A percentile compares a stretch with the other conserved stretches of the same genome.
Evolutionary conservation across 192 early-diverging fungal species (phyloP).

Genomic region (Coemansia sp.): DNA sequence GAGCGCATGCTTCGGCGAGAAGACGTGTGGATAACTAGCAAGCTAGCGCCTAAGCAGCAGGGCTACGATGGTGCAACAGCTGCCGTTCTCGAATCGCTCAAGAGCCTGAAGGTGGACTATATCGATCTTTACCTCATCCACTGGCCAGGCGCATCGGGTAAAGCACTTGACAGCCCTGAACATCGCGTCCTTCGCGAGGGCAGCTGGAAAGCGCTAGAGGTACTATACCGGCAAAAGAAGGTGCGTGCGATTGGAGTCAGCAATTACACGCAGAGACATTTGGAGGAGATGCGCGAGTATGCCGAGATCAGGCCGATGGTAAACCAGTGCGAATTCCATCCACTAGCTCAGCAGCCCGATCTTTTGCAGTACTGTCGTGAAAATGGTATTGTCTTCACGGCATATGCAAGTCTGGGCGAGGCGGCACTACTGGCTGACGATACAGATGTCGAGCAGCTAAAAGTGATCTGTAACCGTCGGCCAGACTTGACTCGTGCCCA

Average conservation of each 20-base stretch:
- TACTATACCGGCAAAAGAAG: constrained; percentile 60
- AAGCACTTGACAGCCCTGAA: constrained; percentile 32
- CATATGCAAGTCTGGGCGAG: constrained; percentile 76
- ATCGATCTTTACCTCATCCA: constrained; percentile 79
- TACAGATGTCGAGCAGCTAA: constrained; percentile 19
- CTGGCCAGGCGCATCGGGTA: constrained; percentile 67
- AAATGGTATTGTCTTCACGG: constrained; percentile 64
- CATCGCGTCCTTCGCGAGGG: constrained; percentile 59
- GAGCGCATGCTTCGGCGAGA: constrained; percentile 55
- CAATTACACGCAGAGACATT: constrained; percentile 66
- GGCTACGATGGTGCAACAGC: constrained; percentile 62
- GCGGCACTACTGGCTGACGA: constrained; percentile 37
- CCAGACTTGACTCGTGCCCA: constrained; percentile 48
- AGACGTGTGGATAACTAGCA: constrained; percentile 74
- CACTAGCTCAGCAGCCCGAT: constrained; percentile 61
- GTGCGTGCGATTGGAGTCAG: constrained; percentile 72
- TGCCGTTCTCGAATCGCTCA: constrained; percentile 61
- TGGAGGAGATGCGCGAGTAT: constrained; percentile 61
- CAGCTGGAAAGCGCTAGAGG: constrained; percentile 69
- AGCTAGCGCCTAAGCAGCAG: constrained; percentile 72
- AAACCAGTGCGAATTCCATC: constrained; percentile 75
- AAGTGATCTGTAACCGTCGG: constrained; percentile 23
- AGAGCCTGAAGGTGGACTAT: constrained; percentile 65
- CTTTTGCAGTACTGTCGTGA: constrained; percentile 60
- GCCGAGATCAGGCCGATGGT: constrained; percentile 66